phyloP scores from a whole-genome alignment of 768 basidiomycete genomes.

The Rhodocollybia butyracea region DNA sequence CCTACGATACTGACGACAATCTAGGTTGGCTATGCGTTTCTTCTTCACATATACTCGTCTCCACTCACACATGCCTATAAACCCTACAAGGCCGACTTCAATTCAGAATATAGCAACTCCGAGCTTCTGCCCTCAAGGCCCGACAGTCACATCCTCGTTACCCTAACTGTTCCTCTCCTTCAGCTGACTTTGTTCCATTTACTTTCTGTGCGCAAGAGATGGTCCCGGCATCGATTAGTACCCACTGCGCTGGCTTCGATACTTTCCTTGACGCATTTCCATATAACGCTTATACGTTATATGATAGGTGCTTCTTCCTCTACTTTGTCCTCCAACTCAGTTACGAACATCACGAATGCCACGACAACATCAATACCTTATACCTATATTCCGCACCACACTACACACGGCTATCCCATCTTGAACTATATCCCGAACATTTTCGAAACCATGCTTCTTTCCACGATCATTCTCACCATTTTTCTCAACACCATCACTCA shows the following conservation, averaged over 20 bases:
- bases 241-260: slow-evolving; percentile 64
- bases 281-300: slow-evolving; percentile 46
- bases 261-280: slow-evolving; percentile 64
- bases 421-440: slow-evolving; percentile 73
- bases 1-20: slow-evolving; percentile 1
- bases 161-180: slow-evolving; percentile 67
- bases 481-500: slow-evolving; percentile 64
- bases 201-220: slow-evolving; percentile 59
- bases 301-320: slow-evolving; percentile 18
- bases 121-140: slow-evolving; percentile 55
- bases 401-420: slow-evolving; percentile 48
- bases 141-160: slow-evolving; percentile 70
- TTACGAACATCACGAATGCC: slow-evolving; percentile 9
- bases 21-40: slow-evolving; percentile 75
- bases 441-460: slow-evolving; percentile 62
- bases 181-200: slow-evolving; percentile 69
- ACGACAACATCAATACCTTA: neutral
- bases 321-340: slow-evolving; percentile 13
- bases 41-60: slow-evolving; percentile 71
- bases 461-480: slow-evolving; percentile 55
- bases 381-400: slow-evolving; percentile 3
- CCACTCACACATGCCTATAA: slow-evolving; percentile 54
- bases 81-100: slow-evolving; percentile 12
- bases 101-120: neutral
- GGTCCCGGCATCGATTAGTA: slow-evolving; percentile 65